Percentiles rank a stretch among this genome's conserved stretches.
These are phyloP conservation scores for Vaccinium macrocarpon DNA, from an alignment of 148 eudicot species.

Conservation along the genomic window DNA sequence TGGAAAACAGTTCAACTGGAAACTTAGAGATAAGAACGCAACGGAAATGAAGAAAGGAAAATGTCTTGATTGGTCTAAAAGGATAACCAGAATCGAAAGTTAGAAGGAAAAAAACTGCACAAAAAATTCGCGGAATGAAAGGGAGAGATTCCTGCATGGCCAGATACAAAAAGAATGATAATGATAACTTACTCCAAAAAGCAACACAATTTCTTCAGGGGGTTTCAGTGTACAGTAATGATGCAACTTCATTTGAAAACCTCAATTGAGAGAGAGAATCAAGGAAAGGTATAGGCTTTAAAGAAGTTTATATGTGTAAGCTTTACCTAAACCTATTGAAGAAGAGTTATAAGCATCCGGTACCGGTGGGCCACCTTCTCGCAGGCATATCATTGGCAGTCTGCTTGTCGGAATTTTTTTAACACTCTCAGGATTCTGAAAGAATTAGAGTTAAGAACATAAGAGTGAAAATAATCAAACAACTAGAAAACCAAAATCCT, in stretches of 20 bases:
- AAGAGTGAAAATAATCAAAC: slow-evolving; percentile 9
- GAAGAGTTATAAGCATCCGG: slow-evolving; percentile 70
- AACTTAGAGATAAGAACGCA: slow-evolving; percentile 7
- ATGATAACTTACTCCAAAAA: background rate
- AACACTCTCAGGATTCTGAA: slow-evolving; percentile 44
- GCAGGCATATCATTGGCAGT: slow-evolving; percentile 77
- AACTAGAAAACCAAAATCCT: background rate
- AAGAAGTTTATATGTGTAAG: background rate
- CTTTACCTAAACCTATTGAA: slow-evolving; percentile 55
- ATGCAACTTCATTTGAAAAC: background rate
- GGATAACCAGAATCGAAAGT: background rate
- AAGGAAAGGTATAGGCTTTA: background rate
- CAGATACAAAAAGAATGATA: background rate
- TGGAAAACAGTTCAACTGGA: background rate
- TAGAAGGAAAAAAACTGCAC: background rate
- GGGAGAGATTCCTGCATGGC: background rate
- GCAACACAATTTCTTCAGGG: background rate
- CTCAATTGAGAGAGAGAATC: background rate
- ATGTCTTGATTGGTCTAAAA: background rate
- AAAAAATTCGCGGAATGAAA: no score
- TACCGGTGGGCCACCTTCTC: slow-evolving; percentile 84
- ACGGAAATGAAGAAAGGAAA: background rate
- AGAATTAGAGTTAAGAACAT: slow-evolving; percentile 12
- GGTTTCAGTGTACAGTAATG: background rate
- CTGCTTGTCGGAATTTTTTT: slow-evolving; percentile 35